Conservation (phyloP, 108 stramenopile species). For the Schizochytrium sp. region DNA sequence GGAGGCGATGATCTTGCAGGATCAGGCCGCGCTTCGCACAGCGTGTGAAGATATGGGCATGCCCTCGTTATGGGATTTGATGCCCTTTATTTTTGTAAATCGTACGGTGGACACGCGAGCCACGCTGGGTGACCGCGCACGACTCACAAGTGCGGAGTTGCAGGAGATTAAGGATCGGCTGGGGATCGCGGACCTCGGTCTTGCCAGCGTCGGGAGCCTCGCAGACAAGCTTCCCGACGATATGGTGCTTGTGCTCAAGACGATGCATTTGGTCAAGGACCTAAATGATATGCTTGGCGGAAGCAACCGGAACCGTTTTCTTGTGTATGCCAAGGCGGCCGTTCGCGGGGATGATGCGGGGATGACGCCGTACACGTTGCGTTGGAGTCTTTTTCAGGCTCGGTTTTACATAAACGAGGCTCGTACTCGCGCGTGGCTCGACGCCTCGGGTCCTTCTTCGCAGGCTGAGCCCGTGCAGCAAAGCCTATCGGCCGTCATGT, state of each 20-base stretch:
- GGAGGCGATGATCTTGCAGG: not conserved
- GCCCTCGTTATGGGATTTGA: not conserved
- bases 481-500: not conserved
- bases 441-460: not conserved
- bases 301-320: not conserved
- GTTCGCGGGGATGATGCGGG: not conserved
- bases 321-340: not conserved
- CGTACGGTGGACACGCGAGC: not conserved
- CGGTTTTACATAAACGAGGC: not conserved
- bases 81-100: not conserved
- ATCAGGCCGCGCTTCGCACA: too few relatives aligned
- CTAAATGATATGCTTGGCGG: not conserved
- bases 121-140: not conserved
- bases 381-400: not conserved
- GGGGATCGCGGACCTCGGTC: not conserved
- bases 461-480: not conserved
- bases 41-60: not conserved
- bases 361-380: not conserved
- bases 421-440: not conserved
- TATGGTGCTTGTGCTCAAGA: slow-evolving; percentile 4
- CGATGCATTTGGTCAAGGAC: not conserved
- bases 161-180: not conserved
- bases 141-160: not conserved
- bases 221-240: not conserved
- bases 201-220: not conserved